Evolutionary conservation across 345 rosid genomes (phyloP).

Genomic region (Gossypioides kirkii): DNA sequence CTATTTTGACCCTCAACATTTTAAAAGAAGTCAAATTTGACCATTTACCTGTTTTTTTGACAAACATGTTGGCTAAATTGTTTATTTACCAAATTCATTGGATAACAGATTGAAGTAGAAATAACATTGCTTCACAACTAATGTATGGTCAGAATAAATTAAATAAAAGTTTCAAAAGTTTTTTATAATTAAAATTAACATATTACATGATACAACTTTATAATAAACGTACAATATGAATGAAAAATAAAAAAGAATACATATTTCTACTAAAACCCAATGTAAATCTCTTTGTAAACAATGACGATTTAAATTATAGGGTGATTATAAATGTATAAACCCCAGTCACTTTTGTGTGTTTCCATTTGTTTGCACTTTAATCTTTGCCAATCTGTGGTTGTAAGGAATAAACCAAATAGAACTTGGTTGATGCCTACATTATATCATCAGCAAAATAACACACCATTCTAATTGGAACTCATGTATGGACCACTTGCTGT

Average conservation of each 20-base stretch:
- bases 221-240: neutral
- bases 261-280: neutral
- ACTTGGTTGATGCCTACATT: neutral
- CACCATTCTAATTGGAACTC: conserved; percentile 18
- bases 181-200: neutral
- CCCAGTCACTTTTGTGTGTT: neutral
- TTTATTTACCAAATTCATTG: too few relatives aligned
- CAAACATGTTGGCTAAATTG: too few relatives aligned
- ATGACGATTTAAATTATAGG: neutral
- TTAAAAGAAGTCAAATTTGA: too few relatives aligned
- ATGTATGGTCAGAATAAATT: neutral
- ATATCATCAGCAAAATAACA: neutral
- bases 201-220: neutral
- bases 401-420: neutral
- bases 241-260: neutral
- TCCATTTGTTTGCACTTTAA: neutral
- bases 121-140: neutral
- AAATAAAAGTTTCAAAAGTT: neutral
- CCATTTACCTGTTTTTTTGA: too few relatives aligned
- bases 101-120: too few relatives aligned
- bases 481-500: conserved; percentile 18
- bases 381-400: neutral
- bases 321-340: neutral
- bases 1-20: too few relatives aligned
- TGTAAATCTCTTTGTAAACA: neutral